Percentiles rank a stretch among this genome's conserved stretches.
phyloP scores from a whole-genome alignment of 1,284 basidiomycete species.

The Heterobasidion occidentale region DNA sequence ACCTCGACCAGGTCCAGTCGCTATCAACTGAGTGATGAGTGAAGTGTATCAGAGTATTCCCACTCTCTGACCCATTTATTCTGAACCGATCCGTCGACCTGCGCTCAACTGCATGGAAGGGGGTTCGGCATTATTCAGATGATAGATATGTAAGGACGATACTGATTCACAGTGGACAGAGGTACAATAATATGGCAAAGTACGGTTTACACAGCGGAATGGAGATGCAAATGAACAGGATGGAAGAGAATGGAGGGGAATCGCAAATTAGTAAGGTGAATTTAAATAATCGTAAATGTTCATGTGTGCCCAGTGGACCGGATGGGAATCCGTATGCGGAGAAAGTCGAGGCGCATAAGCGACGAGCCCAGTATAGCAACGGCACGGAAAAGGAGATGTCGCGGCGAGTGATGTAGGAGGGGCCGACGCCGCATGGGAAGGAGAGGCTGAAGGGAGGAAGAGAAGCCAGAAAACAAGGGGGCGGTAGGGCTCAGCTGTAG shows the following conservation, averaged over 20 bases:
- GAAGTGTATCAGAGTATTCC: too few relatives aligned
- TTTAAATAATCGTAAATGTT: background rate
- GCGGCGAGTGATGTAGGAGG: background rate
- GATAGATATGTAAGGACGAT: too few relatives aligned
- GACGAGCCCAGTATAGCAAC: background rate
- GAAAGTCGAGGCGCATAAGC: too few relatives aligned
- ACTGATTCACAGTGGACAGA: background rate
- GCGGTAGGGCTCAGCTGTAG: background rate
- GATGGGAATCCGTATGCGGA: background rate
- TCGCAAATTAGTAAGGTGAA: background rate
- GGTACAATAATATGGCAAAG: background rate
- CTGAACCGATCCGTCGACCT: too few relatives aligned
- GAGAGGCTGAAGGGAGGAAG: conserved; percentile 6
- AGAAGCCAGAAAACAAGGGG: background rate
- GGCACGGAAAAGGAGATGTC: background rate
- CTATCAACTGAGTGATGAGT: too few relatives aligned
- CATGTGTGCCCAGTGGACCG: background rate
- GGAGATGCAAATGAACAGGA: background rate
- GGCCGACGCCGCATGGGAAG: conserved; percentile 1
- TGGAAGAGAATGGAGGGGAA: background rate
- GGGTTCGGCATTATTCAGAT: too few relatives aligned
- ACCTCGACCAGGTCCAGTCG: too few relatives aligned
- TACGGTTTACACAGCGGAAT: background rate
- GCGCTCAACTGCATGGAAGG: too few relatives aligned
- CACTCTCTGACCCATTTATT: too few relatives aligned